Evolutionary conservation across 768 basidiomycete genomes (phyloP), one percentile per base, ranked within the genome.

Genomic region (Amanita rubescens): DNA sequence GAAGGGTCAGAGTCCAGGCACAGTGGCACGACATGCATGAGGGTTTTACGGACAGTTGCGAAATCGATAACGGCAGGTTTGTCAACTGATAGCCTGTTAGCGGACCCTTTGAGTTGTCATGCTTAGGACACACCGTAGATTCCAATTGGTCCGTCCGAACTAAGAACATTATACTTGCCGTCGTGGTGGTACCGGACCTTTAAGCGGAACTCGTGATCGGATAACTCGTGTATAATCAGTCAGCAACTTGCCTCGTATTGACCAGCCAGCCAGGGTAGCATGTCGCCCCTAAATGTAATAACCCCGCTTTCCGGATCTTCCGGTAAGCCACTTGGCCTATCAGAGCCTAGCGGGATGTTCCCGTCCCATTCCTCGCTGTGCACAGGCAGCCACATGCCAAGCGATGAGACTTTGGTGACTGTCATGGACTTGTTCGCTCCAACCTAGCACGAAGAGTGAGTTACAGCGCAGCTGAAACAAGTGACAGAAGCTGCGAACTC

Each of bases 81-180:
- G 37, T 58, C 54, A 54, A 56, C 49, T 55, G 22, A 33, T 3
- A 8, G 30, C 17, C 33, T 20, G 19, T 46, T 22, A 59, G 20
- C 41, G 9, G n/a, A 8, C 12, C 51, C 10, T 35, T 38, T 32
- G 24, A 49, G 25, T 15, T 55, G 0, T 17, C n/a, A 3, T 33
- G 7, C 38, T 34, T 24, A 53, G 43, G 8, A 71, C 87, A 53
- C 57, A 93, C 95, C 88, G 57, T 83, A 90, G 30, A 99, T 84
- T 64, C 96, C 92, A 54, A 98, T 72, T 7, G 93, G 91, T 1
- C 85, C 88, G 45, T 88, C 84, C 49, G 87, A 63, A 50, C 83
- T 81, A 80, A 98, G 87, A 53, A 98, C 96, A 67, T 94, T 96
- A 69, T 99, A 90, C 67, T 94, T 97, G 45, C 93, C 94, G 66